These are phyloP conservation scores for Cryptococcus sp. DNA, from an alignment of 1,284 basidiomycete genomes.

Conservation along the genomic window DNA sequence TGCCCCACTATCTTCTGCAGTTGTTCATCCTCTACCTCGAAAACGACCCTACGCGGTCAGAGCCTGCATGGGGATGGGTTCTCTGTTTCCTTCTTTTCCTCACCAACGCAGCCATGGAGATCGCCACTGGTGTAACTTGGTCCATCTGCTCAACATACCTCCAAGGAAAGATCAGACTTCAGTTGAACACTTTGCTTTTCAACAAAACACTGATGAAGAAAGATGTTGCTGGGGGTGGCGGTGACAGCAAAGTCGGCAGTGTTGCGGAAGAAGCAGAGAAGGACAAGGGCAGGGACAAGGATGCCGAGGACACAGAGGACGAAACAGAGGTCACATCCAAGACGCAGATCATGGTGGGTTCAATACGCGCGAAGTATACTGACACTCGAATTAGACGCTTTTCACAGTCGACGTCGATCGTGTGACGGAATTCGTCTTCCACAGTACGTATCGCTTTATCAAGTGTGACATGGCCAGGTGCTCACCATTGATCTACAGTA, in stretches of 20 bases:
- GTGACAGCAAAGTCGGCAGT: constrained; percentile 29
- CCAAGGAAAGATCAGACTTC: constrained; percentile 64
- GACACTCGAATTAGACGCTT: constrained; percentile 36
- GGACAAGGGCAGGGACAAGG: constrained; percentile 35
- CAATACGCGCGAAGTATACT: background rate
- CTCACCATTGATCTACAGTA: constrained; percentile 11
- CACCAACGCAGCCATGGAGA: constrained; percentile 63
- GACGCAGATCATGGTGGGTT: constrained; percentile 72
- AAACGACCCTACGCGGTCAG: constrained; percentile 57
- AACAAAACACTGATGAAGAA: constrained; percentile 87
- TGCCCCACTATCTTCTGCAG: constrained; percentile 74
- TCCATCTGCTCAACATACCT: constrained; percentile 48
- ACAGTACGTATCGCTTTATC: constrained; percentile 48
- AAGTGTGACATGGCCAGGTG: constrained; percentile 17
- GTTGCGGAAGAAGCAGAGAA: constrained; percentile 35
- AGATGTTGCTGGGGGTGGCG: constrained; percentile 63
- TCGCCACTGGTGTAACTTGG: constrained; percentile 51
- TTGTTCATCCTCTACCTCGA: constrained; percentile 74
- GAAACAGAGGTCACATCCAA: constrained; percentile 81
- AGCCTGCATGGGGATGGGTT: constrained; percentile 55
- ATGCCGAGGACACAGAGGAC: constrained; percentile 41
- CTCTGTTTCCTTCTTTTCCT: constrained; percentile 64
- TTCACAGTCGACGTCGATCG: constrained; percentile 85
- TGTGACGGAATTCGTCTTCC: constrained; percentile 80
- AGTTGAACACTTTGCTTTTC: constrained; percentile 83